phyloP scores from a whole-genome alignment of 139 green algal species.

The Gonium pectorale region DNA sequence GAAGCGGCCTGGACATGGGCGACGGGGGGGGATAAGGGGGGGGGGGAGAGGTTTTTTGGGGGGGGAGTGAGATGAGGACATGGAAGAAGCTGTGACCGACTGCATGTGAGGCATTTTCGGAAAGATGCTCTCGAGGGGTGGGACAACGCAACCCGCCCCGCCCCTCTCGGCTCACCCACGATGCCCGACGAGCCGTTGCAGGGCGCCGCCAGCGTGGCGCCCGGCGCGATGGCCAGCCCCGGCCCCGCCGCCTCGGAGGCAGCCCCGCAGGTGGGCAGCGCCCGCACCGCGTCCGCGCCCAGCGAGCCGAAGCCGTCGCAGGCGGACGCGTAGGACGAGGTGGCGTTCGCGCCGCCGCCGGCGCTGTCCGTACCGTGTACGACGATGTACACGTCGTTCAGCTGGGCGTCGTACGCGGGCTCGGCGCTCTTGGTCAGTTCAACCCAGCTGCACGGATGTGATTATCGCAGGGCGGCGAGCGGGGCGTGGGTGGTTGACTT shows the following conservation, averaged over 20 bases:
- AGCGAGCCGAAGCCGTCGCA: background rate
- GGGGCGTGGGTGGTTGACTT: no score
- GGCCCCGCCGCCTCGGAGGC: background rate
- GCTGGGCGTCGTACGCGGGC: background rate
- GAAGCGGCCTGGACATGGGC: constrained; percentile 2
- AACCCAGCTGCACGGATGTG: constrained; percentile 40
- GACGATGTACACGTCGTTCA: background rate
- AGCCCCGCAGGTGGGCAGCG: background rate
- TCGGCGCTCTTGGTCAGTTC: constrained; percentile 35
- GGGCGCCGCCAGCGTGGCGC: background rate
- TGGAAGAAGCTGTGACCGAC: no score
- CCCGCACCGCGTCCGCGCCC: background rate
- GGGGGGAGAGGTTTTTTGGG: no score
- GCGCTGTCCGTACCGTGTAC: background rate
- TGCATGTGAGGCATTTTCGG: no score
- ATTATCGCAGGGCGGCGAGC: no score
- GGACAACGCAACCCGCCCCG: no score
- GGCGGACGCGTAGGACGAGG: background rate
- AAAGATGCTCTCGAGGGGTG: no score
- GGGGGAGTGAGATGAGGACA: no score
- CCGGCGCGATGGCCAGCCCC: background rate
- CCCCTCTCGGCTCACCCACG: background rate
- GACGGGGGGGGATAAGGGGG: background rate
- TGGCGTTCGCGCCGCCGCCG: no score
- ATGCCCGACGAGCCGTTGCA: background rate